Base-by-base conservation (phyloP, 2,329 filamentous ascomycete genomes). In the Diaporthe longicolla region DNA sequence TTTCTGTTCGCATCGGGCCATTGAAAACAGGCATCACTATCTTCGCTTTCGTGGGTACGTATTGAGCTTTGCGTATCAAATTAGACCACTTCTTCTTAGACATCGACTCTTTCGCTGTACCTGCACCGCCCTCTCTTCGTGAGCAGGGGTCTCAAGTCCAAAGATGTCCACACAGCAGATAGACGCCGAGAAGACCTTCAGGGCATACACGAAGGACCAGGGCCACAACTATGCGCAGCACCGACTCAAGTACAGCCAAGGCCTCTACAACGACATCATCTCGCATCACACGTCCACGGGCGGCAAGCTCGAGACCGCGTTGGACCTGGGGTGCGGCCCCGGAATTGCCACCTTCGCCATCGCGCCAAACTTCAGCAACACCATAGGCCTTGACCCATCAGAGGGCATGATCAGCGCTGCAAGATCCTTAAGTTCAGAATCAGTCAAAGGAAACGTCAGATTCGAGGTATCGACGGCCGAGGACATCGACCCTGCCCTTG, bases 251-350 rank as follows among this genome's bases (percentile, higher is more conserved):
- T 91, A 90, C 78, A 80, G 85, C 58, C 76, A 81, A 0, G 77
- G 77, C 8, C 80, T 91, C n/a, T 89, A 89, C 80, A 75, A 86
- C 3, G 77, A 78, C 52, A 82, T 91, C 63, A 58, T 88, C 6
- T 76, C 83, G 24, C 82, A 86, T 70, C 89, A 91, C 76, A 79
- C 77, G 1, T 81, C 83, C 0, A 86, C 84, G 0, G 85, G 86
- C 26, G 88, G 87, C 17, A 70, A 82, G 17, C 77, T 87, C 19
- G 78, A 81, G 40, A 82, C 80, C 3, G 75, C 90, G 0, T 78
- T 90, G 17, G 89, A 92, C 75, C 80, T 91, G 8, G 90, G 90
- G 43, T 90, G 88, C 77, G 89, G 90, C 0, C 89, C 89, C 0
- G 90, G 89, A 5, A 85, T 80, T 17, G 87, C 86, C 0, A 84